A percentile compares a stretch with the other conserved stretches of the same genome.
Conservation (phyloP, 2,329 filamentous ascomycete genomes). For the Exophiala spinifera region DNA sequence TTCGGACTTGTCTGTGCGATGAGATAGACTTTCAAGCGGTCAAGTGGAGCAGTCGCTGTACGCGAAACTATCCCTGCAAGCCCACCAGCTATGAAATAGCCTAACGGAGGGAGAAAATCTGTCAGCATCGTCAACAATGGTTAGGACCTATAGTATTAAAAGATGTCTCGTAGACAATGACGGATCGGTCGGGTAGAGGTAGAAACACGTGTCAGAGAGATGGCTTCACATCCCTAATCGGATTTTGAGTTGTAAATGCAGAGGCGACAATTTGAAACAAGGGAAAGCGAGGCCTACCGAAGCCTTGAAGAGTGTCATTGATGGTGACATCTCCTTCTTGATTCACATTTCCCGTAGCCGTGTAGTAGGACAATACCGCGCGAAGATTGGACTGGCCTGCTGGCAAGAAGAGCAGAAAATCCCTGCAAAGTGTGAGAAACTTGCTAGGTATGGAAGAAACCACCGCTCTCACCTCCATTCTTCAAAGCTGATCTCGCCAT, state of each 20-base stretch:
- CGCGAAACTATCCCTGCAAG: constrained; percentile 91
- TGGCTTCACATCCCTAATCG: no score
- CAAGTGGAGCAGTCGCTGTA: constrained; percentile 91
- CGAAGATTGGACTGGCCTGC: constrained; percentile 68
- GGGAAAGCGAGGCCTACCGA: constrained; percentile 65
- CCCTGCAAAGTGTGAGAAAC: constrained; percentile 52
- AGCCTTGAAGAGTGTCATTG: constrained; percentile 84
- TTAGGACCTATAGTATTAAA: constrained; percentile 1
- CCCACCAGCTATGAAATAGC: constrained; percentile 96
- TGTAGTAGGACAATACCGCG: constrained; percentile 86
- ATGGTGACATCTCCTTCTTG: constrained; percentile 91
- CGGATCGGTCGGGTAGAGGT: background rate
- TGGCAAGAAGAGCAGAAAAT: constrained; percentile 88
- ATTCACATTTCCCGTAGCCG: constrained; percentile 82
- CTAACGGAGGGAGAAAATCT: constrained; percentile 76
- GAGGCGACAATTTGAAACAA: constrained; percentile 1
- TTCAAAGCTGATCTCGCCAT: constrained; percentile 82
- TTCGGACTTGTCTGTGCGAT: constrained; percentile 78
- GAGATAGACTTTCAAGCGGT: constrained; percentile 94
- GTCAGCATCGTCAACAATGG: constrained; percentile 50
- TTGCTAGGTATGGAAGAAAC: background rate
- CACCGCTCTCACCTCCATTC: constrained; percentile 81
- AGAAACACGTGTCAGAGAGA: background rate
- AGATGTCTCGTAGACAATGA: background rate
- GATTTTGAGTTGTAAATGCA: no score